These are phyloP conservation scores for Aspergillus bertholletiae DNA, from an alignment of 495 filamentous ascomycete genomes.

Conservation along the genomic window DNA sequence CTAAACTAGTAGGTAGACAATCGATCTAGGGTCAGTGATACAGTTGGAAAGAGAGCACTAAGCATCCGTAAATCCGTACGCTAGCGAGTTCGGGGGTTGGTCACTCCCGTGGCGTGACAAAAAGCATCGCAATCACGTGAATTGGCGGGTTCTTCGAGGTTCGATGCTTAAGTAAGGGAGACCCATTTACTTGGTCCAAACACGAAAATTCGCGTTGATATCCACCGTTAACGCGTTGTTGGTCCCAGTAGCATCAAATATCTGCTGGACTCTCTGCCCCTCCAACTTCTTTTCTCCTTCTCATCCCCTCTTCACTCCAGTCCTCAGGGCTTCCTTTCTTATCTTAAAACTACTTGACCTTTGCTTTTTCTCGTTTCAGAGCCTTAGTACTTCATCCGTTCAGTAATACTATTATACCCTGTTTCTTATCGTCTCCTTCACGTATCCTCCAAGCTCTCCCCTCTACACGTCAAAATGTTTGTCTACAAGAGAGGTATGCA, in stretches of 20 bases:
- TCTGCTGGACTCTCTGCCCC: conserved; percentile 30
- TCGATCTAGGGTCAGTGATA: background rate
- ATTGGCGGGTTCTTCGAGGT: background rate
- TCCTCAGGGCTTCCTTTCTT: conserved; percentile 11
- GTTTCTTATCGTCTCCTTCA: conserved; percentile 11
- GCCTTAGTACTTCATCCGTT: conserved; percentile 7
- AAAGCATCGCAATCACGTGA: too few species aligned
- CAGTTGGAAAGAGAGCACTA: background rate
- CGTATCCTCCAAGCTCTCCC: conserved; percentile 6
- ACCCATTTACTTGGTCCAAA: conserved; percentile 28
- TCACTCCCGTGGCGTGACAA: background rate
- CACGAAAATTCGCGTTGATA: conserved; percentile 40
- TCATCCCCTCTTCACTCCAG: conserved; percentile 17
- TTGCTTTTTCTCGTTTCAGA: conserved; percentile 9
- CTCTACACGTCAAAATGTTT: conserved; percentile 49
- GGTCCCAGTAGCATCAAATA: conserved; percentile 36
- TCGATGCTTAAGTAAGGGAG: conserved; percentile 15
- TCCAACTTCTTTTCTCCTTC: conserved; percentile 32
- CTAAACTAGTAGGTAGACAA: background rate
- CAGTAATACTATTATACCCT: conserved; percentile 11
- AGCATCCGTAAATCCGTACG: background rate
- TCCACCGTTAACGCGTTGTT: conserved; percentile 35
- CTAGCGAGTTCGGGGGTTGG: background rate
- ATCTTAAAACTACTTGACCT: conserved; percentile 13
- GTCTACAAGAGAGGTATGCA: conserved; percentile 68